Evolutionary conservation across 768 basidiomycete genomes (phyloP), one percentile per base, ranked within the genome.

Genomic region (Phanerochaete sordida): DNA sequence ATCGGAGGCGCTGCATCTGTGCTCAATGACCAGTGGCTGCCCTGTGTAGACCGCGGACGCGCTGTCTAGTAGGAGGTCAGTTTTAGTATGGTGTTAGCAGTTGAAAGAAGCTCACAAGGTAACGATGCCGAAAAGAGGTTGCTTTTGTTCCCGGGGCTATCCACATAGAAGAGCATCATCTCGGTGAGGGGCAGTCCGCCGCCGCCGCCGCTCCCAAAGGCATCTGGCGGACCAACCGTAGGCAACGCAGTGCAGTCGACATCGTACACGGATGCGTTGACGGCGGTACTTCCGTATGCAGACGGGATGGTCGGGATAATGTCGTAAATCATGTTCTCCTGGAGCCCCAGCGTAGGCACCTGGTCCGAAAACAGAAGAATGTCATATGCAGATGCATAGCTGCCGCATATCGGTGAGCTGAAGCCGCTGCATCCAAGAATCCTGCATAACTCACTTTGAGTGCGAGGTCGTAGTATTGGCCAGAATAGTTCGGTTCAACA

Each of bases 251-350:
- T 24, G 24, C 54, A 56, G 44, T 43, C 30, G 8, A 46, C 54
- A 11, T 24, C 23, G 15, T 28, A 56, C 13, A 56, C 13, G 2
- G 39, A 44, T 24, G 54, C 54, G 24, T 56, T 56, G 39, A 56
- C 54, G 4, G 16, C 44, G 1, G 54, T 30, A 5, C 2, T 19
- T 5, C 44, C 44, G 4, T 43, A 1, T 27, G 54, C 39, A 7
- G 54, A 44, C 2, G 54, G 54, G 8, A 56, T 9, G 5, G 21
- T 16, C 9, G 54, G 54, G 23, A 56, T 56, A 1, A 56, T 30
- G 21, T 56, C 54, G 24, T 56, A 56, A 7, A 56, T 23, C 54
- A 56, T 56, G 35, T 56, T 56, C 3, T 56, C 54, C 7, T 26
- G 54, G 11, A 56, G 54, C 2, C 54, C 54, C 1, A 56, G 37